These are phyloP conservation scores for Cutaneotrichosporon cutaneum DNA, from an alignment of 1,284 basidiomycete species.

Conservation along the genomic window DNA sequence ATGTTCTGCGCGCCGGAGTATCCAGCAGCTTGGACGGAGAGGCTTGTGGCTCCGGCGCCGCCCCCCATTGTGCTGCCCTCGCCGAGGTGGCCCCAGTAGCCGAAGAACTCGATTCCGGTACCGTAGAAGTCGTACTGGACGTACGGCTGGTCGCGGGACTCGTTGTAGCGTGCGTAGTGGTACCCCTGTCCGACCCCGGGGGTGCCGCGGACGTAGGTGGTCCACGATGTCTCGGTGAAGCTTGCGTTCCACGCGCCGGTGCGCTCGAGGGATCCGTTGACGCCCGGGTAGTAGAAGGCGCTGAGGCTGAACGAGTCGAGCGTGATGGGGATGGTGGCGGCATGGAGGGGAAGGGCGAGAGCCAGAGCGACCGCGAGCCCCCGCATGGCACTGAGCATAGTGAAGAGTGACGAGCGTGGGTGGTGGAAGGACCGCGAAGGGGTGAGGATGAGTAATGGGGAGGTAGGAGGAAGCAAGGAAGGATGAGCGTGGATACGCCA, in stretches of 20 bases:
- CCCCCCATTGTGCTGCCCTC: background rate
- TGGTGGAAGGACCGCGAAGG: background rate
- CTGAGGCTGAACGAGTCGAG: background rate
- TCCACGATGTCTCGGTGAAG: background rate
- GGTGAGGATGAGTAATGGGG: background rate
- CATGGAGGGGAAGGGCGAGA: background rate
- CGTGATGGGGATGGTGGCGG: background rate
- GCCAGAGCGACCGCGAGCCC: background rate
- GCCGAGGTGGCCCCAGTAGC: background rate
- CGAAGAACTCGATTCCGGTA: background rate
- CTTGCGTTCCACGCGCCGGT: background rate
- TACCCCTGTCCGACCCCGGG: background rate
- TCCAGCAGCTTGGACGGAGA: background rate
- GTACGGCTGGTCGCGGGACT: background rate
- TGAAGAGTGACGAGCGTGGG: background rate
- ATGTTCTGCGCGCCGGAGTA: background rate
- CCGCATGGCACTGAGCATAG: background rate
- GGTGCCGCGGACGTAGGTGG: background rate
- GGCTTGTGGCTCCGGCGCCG: background rate
- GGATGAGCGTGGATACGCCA: background rate
- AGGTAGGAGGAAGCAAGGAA: background rate
- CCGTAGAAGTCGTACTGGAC: background rate
- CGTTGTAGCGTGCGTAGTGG: background rate
- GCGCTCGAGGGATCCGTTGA: background rate
- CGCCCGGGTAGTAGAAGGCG: background rate